These are phyloP conservation scores for Coprinopsis strossmayeri DNA, from an alignment of 768 basidiomycete genomes.

Conservation along the genomic window DNA sequence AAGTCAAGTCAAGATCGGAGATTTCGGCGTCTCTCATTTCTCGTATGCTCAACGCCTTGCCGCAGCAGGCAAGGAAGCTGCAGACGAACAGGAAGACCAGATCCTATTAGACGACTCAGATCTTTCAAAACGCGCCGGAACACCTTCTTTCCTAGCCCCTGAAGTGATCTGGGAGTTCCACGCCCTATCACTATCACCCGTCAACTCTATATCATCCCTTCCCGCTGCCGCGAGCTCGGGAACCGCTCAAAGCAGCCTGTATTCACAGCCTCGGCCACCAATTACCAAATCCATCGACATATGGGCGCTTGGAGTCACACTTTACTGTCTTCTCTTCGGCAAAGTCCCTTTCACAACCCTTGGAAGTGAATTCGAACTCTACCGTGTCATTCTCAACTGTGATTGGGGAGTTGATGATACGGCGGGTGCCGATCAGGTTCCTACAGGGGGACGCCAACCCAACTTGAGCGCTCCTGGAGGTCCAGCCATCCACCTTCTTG, in stretches of 20 bases:
- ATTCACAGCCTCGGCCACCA: constrained; percentile 28
- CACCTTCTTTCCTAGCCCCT: constrained; percentile 93
- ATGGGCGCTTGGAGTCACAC: constrained; percentile 95
- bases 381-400: constrained; percentile 69
- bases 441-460: constrained; percentile 57
- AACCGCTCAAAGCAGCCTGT: constrained; percentile 4
- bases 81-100: constrained; percentile 44
- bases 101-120: constrained; percentile 80
- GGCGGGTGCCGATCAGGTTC: constrained; percentile 68
- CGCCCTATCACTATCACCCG: constrained; percentile 18
- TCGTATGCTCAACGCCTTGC: constrained; percentile 82
- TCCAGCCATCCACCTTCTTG: constrained; percentile 63
- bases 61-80: constrained; percentile 43
- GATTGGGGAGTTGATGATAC: constrained; percentile 61
- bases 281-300: constrained; percentile 95
- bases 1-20: constrained; percentile 90
- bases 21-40: constrained; percentile 97
- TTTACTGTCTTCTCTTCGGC: constrained; percentile 92
- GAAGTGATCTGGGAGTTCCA: constrained; percentile 74
- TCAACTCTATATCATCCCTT: constrained; percentile 23
- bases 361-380: constrained; percentile 63
- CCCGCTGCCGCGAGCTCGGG: constrained; percentile 4
- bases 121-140: constrained; percentile 86
- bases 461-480: constrained; percentile 37
- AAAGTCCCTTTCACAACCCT: constrained; percentile 59